Conservation (phyloP, 768 basidiomycete species). For the Kwoniella sp. region DNA sequence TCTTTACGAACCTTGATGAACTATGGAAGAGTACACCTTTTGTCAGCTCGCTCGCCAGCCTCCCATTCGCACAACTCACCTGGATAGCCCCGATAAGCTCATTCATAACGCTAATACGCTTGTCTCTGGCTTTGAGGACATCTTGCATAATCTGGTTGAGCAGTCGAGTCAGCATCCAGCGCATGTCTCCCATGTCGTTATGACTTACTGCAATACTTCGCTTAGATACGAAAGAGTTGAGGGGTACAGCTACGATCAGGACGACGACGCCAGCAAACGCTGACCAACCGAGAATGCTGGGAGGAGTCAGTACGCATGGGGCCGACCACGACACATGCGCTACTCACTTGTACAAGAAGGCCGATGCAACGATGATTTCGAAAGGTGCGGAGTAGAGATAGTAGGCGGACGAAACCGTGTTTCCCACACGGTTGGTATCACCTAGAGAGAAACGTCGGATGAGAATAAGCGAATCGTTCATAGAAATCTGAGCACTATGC, state of each 20-base stretch:
- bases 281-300: slow-evolving; percentile 64
- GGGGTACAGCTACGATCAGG: slow-evolving; percentile 67
- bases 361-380: slow-evolving; percentile 71
- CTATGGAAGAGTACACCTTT: not conserved
- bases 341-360: slow-evolving; percentile 75
- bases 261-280: slow-evolving; percentile 78
- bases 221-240: slow-evolving; percentile 69
- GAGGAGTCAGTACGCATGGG: not conserved
- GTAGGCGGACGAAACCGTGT: slow-evolving; percentile 36
- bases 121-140: slow-evolving; percentile 63
- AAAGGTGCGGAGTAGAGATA: slow-evolving; percentile 63
- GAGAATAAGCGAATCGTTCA: not conserved
- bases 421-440: slow-evolving; percentile 40
- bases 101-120: slow-evolving; percentile 74
- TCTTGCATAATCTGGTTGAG: slow-evolving; percentile 37
- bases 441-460: slow-evolving; percentile 24
- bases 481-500: not conserved
- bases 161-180: not conserved
- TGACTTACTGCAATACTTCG: slow-evolving; percentile 61
- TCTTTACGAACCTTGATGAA: slow-evolving; percentile 70
- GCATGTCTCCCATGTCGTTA: too few species aligned
- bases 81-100: slow-evolving; percentile 65
- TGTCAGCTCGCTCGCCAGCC: not conserved
- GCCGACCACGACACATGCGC: not conserved
- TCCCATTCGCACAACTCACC: slow-evolving; percentile 7